Percentiles rank a stretch among this genome's conserved stretches.
These are phyloP conservation scores for Helianthus annuus DNA, from an alignment of 129 eudicot species.

Conservation along the genomic window HanXRQr2.0-SUNRISE NC_035441.2:27561903-27562402, in stretches of 20 bases:
- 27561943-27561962: slow-evolving; percentile 18
- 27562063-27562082: slow-evolving; percentile 12
- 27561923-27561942: background rate
- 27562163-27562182: background rate
- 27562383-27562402: slow-evolving; percentile 2
- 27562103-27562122: background rate
- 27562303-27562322: background rate
- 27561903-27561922: background rate
- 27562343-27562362: too few relatives aligned
- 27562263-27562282: slow-evolving; percentile 11
- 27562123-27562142: background rate
- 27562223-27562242: slow-evolving; percentile 11
- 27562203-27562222: slow-evolving; percentile 1
- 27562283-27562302: slow-evolving; percentile 18
- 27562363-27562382: too few relatives aligned
- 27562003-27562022: background rate
- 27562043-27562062: slow-evolving; percentile 16
- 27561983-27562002: too few relatives aligned
- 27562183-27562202: slow-evolving; percentile 5
- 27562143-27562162: background rate
- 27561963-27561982: slow-evolving; percentile 14
- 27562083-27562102: slow-evolving; percentile 2
- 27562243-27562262: background rate
- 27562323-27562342: background rate
- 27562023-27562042: slow-evolving; percentile 6